Conservation (phyloP, 1,284 basidiomycete genomes). For the Ustilago loliicola region DNA sequence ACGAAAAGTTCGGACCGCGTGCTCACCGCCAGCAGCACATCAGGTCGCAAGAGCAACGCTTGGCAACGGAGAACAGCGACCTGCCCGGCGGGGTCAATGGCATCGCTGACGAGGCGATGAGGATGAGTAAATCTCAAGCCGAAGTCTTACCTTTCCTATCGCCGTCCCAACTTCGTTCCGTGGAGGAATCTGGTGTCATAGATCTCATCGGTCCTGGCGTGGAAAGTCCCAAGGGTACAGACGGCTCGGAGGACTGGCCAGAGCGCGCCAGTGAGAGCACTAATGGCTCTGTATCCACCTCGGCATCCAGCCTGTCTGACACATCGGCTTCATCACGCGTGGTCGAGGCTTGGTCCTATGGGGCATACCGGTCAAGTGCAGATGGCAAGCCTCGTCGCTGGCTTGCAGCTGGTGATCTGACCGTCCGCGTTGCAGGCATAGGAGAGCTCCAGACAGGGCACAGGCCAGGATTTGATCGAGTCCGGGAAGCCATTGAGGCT, state of each 20-base stretch:
- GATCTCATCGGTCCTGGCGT: constrained; percentile 7
- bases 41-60: neutral
- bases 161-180: constrained; percentile 4
- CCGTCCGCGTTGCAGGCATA: constrained; percentile 9
- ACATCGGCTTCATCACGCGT: neutral
- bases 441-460: constrained; percentile 7
- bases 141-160: constrained; percentile 12
- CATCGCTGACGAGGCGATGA: neutral
- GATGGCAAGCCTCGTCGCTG: constrained; percentile 17
- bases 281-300: constrained; percentile 2
- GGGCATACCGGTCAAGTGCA: constrained; percentile 10
- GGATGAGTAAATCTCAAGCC: constrained; percentile 5
- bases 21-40: neutral
- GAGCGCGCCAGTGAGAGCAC: constrained; percentile 14
- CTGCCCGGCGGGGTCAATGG: neutral
- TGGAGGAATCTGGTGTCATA: constrained; percentile 6
- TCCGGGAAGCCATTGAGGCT: no score
- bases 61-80: neutral
- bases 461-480: neutral
- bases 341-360: constrained; percentile 19
- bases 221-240: neutral
- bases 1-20: constrained; percentile 13
- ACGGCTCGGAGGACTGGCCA: neutral
- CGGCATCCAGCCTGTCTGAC: constrained; percentile 1
- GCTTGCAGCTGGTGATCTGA: constrained; percentile 1